phyloP scores from a whole-genome alignment of 2,329 filamentous ascomycete genomes.

The Exophiala aquamarina region DNA sequence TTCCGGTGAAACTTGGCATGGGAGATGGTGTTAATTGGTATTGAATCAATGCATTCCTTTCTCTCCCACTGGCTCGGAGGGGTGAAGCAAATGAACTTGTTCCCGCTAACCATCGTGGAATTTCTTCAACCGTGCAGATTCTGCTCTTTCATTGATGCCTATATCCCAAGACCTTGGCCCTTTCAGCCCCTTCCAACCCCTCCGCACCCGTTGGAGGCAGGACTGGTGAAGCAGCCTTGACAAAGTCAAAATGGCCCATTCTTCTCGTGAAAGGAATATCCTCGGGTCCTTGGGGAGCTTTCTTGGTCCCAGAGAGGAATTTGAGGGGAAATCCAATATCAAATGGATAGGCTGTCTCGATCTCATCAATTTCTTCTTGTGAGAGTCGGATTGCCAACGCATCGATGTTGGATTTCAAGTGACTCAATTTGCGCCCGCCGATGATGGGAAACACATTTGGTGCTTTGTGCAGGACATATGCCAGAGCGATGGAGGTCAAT shows the following conservation, averaged over 20 bases:
- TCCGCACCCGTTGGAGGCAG: slow-evolving; percentile 8
- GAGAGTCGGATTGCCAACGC: slow-evolving; percentile 62
- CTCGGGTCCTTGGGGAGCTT: slow-evolving; percentile 6
- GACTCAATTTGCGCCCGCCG: slow-evolving; percentile 67
- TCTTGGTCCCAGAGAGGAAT: slow-evolving; percentile 3
- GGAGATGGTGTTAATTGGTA: no score
- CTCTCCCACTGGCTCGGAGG: no score
- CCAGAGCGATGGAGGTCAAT: slow-evolving; percentile 40
- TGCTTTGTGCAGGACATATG: slow-evolving; percentile 66
- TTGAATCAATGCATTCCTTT: no score
- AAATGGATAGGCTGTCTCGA: slow-evolving; percentile 63
- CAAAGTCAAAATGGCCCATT: slow-evolving; percentile 20
- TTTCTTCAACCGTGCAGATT: no score
- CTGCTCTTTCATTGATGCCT: neutral
- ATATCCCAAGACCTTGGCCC: slow-evolving; percentile 9
- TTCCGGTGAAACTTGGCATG: no score
- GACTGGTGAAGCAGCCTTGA: slow-evolving; percentile 9
- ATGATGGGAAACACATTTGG: slow-evolving; percentile 73
- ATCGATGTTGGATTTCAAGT: slow-evolving; percentile 69
- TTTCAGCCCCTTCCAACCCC: slow-evolving; percentile 8
- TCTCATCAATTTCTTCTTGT: slow-evolving; percentile 62
- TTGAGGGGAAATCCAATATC: slow-evolving; percentile 64
- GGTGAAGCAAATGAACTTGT: no score
- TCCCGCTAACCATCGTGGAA: no score
- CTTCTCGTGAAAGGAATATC: slow-evolving; percentile 14